A percentile compares a stretch with the other conserved stretches of the same genome.
These are phyloP conservation scores for Pleurotus giganteus DNA, from an alignment of 768 basidiomycete species.

Conservation along the genomic window DNA sequence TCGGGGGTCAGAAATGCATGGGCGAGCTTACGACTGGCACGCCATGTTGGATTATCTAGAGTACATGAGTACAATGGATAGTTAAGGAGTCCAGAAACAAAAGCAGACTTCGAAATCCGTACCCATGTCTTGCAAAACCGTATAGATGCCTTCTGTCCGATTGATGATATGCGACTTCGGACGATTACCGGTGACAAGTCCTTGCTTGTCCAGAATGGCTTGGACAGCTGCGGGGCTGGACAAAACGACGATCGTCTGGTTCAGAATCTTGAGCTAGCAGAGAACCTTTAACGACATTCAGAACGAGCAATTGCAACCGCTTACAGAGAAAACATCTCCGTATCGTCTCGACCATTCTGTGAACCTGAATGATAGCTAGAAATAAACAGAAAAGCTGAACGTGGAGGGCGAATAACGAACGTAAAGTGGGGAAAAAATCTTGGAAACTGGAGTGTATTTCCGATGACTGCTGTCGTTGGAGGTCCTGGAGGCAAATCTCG, in stretches of 20 bases:
- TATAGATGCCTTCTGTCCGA: slow-evolving; percentile 19
- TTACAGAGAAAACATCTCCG: slow-evolving; percentile 14
- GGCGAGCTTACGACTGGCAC: slow-evolving; percentile 11
- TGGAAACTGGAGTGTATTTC: slow-evolving; percentile 20
- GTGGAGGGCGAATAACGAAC: background rate
- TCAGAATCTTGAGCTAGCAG: slow-evolving; percentile 19
- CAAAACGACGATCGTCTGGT: slow-evolving; percentile 21
- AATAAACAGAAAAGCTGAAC: background rate
- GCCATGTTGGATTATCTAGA: slow-evolving; percentile 14
- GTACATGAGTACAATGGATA: slow-evolving; percentile 19
- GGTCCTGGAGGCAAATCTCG: slow-evolving; percentile 20
- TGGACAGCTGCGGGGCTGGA: slow-evolving; percentile 17
- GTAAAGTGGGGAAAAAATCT: slow-evolving; percentile 2
- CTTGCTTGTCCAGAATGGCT: slow-evolving; percentile 25
- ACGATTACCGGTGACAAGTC: slow-evolving; percentile 20
- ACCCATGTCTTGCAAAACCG: slow-evolving; percentile 12
- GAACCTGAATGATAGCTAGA: slow-evolving; percentile 11
- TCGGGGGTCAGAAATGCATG: slow-evolving; percentile 14
- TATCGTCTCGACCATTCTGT: slow-evolving; percentile 15
- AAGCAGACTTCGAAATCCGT: too few relatives aligned
- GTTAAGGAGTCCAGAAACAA: too few relatives aligned
- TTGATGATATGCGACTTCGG: slow-evolving; percentile 20
- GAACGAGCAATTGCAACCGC: background rate
- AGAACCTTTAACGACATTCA: background rate
- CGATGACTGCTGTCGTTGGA: slow-evolving; percentile 18